Evolutionary conservation across 2,329 filamentous ascomycete species (phyloP).

Genomic region (Geosmithia putterillii): DNA sequence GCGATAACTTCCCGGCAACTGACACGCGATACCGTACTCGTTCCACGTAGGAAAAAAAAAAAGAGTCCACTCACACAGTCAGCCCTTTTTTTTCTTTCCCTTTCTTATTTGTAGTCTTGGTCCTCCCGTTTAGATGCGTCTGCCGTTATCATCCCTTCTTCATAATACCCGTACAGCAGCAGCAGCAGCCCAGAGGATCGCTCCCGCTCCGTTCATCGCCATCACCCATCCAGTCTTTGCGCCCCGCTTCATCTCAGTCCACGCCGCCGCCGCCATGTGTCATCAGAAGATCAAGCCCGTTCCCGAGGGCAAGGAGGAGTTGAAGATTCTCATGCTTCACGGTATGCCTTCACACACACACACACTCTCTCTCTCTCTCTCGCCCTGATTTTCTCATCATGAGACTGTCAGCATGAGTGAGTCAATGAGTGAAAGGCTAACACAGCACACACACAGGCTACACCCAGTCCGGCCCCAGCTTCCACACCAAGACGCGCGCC

Average conservation of each 20-base stretch:
- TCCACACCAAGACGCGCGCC: slow-evolving; percentile 79
- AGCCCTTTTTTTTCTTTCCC: no score
- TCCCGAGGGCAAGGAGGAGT: slow-evolving; percentile 10
- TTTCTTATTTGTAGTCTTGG: no score
- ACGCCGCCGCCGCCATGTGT: background rate
- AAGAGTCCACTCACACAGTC: no score
- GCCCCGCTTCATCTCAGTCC: background rate
- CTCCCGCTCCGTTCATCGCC: background rate
- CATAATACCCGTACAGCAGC: no score
- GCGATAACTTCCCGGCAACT: no score
- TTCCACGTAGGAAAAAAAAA: no score
- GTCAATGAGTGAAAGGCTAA: background rate
- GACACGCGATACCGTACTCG: no score
- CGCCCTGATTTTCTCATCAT: background rate
- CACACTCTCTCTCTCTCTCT: background rate
- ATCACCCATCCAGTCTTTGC: background rate
- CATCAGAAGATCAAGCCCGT: slow-evolving; percentile 13
- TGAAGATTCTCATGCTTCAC: slow-evolving; percentile 70
- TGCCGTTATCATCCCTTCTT: no score
- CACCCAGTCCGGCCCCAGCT: slow-evolving; percentile 79
- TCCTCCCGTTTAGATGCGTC: no score
- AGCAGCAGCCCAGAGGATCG: no score
- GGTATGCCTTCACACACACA: slow-evolving; percentile 26
- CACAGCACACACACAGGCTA: slow-evolving; percentile 41
- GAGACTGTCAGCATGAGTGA: background rate